Percentiles rank a stretch among this genome's conserved stretches.
Evolutionary conservation across 2,329 filamentous ascomycete genomes (phyloP).

Genomic region (Colletotrichum gigasporum): DNA sequence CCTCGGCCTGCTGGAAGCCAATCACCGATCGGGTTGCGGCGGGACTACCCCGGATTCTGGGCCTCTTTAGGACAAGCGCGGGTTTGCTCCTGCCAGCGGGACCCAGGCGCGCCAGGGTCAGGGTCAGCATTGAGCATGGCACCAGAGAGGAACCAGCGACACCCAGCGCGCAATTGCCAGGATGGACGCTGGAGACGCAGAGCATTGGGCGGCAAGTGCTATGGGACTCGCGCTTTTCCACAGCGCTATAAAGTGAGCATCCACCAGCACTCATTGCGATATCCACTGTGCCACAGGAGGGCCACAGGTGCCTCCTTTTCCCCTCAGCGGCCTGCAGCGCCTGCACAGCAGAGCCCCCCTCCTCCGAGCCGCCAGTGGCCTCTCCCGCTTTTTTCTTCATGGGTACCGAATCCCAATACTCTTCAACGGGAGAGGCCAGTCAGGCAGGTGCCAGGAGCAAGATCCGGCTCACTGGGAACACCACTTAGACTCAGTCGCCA

Average conservation of each 20-base stretch:
- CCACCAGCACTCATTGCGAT: too few species aligned
- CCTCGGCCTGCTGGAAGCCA: constrained; percentile 7
- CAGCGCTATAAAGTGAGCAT: too few species aligned
- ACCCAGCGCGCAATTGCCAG: not conserved
- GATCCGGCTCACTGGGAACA: constrained; percentile 24
- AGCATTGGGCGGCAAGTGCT: constrained; percentile 7
- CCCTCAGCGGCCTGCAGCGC: not conserved
- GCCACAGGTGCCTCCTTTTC: not conserved
- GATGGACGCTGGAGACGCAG: not conserved
- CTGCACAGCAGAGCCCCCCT: not conserved
- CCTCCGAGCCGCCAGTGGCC: too few species aligned
- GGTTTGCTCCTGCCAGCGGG: constrained; percentile 7
- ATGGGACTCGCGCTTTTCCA: not conserved
- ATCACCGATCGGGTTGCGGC: not conserved
- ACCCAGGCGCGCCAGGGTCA: constrained; percentile 8
- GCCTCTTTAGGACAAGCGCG: constrained; percentile 17
- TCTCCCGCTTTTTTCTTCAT: not conserved
- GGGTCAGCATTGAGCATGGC: not conserved
- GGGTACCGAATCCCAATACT: not conserved
- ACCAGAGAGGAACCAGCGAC: not conserved
- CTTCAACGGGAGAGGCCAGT: too few species aligned
- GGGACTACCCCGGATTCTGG: constrained; percentile 30
- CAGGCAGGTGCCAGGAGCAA: not conserved
- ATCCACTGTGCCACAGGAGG: too few species aligned
- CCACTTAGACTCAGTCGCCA: not conserved